Conservation (phyloP, 2,329 filamentous ascomycete species). For the Corinectria fuckeliana region DNA sequence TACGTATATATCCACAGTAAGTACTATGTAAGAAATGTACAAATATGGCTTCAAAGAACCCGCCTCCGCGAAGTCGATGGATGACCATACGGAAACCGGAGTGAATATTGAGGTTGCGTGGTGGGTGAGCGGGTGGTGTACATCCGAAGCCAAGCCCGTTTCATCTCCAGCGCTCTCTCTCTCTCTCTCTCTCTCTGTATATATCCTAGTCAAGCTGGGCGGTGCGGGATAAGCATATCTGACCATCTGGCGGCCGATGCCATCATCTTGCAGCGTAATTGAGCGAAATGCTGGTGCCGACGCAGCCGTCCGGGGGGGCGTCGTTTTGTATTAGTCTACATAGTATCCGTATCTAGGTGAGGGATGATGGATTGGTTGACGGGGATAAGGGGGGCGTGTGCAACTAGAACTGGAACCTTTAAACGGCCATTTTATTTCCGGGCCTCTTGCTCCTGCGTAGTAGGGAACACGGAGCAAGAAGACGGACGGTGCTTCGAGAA, state of each 20-base stretch:
- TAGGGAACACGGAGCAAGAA: no score
- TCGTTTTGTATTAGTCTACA: no score
- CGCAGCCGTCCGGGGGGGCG: slow-evolving; percentile 36
- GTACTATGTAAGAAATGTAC: no score
- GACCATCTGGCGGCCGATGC: slow-evolving; percentile 36
- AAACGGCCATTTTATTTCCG: slow-evolving; percentile 27
- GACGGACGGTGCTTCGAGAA: slow-evolving; percentile 28
- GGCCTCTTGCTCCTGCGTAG: slow-evolving; percentile 2
- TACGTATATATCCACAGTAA: no score
- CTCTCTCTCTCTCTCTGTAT: no score
- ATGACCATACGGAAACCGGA: no score
- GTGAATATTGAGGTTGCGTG: no score
- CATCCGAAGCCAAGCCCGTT: slow-evolving; percentile 15
- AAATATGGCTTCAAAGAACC: no score
- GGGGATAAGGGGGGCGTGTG: slow-evolving; percentile 19
- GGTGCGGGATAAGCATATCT: slow-evolving; percentile 39
- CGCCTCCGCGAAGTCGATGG: no score
- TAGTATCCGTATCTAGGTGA: no score
- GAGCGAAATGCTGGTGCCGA: slow-evolving; percentile 38
- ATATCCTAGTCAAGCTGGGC: no score
- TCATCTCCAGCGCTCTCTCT: no score
- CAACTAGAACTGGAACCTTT: neutral
- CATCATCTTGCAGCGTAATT: slow-evolving; percentile 36
- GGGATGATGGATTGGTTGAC: neutral
- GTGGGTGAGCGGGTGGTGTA: slow-evolving; percentile 3